Evolutionary conservation across 495 filamentous ascomycete species (phyloP), one percentile per base, ranked within the genome.

Genomic region (Aspergillus haitiensis): DNA sequence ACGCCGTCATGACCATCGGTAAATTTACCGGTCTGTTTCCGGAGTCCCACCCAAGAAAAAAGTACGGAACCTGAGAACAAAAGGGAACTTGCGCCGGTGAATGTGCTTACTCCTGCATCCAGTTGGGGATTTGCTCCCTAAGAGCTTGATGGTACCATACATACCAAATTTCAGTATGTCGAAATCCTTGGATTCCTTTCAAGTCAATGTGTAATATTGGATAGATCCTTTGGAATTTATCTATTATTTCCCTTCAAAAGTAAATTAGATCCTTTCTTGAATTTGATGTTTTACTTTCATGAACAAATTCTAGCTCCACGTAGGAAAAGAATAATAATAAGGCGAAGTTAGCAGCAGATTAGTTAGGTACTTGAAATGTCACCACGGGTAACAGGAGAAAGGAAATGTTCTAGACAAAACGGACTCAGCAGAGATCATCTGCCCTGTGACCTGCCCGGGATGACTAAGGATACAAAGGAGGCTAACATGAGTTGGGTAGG

Each of bases 1-100:
- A 70, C 64, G 27, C 47, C 12, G 61, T 67, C 55, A 63, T 64
- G 39, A 66, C 62, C 44, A 51, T 48, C 42, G 7, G 66, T 67
- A 66, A 56, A 37, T 55, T 61, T 69, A 72, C 71, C 61, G 60
- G 65, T 60, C 61, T 67, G 67, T 66, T 69, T 67, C 64, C 64
- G 66, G 60, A 62, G 62, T 64, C 45, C 60, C 60, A 63, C 65
- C 46, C 46, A 62, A 60, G 57, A 57, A 65, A 62, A 68, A 68
- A 68, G 65, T 68, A 68, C 65, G 65, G 65, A 65, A 63, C 33
- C n/a, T 21, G 44, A 27, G 21, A 27, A 27, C 21, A 27, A 27
- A 21, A 46, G 27, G 42, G 55, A 37, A 35, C 21, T 47, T 55
- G 6, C 5, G 27, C 51, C 42, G 56, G 51, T 62, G 60, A 58